Evolutionary conservation across 768 basidiomycete species (phyloP).

Genomic region (Pleurotus platypus): DNA sequence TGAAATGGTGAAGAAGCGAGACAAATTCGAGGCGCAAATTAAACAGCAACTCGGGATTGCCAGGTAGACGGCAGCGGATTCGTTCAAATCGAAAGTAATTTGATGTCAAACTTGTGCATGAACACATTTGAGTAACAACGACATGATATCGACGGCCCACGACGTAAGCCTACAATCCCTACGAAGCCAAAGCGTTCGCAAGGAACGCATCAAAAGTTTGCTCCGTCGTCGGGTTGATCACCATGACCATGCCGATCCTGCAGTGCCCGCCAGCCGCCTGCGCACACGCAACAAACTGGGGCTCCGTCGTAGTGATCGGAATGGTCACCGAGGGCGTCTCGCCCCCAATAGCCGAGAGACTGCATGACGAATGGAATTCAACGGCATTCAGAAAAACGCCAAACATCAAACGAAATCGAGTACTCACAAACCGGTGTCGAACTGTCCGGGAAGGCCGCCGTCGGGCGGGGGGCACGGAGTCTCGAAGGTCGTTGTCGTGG

Average conservation of each 20-base stretch:
- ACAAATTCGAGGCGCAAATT: not conserved
- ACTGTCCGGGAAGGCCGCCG: conserved; percentile 13
- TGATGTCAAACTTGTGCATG: not conserved
- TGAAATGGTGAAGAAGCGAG: not conserved
- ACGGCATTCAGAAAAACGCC: not conserved
- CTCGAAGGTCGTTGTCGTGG: conserved; percentile 14
- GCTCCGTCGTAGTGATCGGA: conserved; percentile 12
- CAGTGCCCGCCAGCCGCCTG: conserved; percentile 15
- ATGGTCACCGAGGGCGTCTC: conserved; percentile 8
- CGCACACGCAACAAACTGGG: conserved; percentile 17
- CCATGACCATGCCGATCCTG: conserved; percentile 15
- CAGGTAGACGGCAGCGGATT: not conserved
- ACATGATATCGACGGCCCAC: too few species aligned
- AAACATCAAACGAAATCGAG: not conserved
- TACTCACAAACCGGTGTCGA: conserved; percentile 18
- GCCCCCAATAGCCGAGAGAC: conserved; percentile 14
- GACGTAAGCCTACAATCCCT: too few species aligned
- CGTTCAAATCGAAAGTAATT: not conserved
- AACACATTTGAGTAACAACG: too few species aligned
- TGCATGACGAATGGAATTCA: not conserved
- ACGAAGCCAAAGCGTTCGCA: conserved; percentile 8
- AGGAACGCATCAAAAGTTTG: conserved; percentile 12
- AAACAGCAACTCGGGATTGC: not conserved
- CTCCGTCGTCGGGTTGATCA: conserved; percentile 12
- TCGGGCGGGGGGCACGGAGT: conserved; percentile 17